A percentile compares a stretch with the other conserved stretches of the same genome.
These are phyloP conservation scores for Wickerhamomyces sp. DNA, from an alignment of 1,139 yeast species.

Conservation along the genomic window DNA sequence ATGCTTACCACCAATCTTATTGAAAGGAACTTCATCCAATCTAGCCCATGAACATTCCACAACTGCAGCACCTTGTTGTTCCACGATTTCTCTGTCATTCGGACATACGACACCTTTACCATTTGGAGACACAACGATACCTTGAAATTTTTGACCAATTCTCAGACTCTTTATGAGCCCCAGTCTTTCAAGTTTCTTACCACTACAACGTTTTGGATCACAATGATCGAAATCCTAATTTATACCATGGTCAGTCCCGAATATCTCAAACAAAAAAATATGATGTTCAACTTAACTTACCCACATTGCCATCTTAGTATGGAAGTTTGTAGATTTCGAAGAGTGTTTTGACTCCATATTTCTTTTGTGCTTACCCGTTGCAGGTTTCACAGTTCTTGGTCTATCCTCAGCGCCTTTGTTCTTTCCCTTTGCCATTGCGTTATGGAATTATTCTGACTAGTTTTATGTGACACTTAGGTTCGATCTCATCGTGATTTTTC, in stretches of 20 bases:
- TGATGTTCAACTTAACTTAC: too few relatives aligned
- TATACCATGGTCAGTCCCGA: too few relatives aligned
- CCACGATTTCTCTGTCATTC: constrained; percentile 73
- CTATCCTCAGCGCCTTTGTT: constrained; percentile 47
- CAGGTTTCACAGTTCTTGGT: constrained; percentile 36
- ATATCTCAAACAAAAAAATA: too few relatives aligned
- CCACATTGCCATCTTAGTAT: constrained; percentile 83
- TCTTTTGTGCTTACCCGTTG: constrained; percentile 49
- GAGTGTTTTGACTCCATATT: constrained; percentile 32
- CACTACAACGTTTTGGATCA: constrained; percentile 97
- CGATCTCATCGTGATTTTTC: neutral
- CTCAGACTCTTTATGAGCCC: constrained; percentile 76
- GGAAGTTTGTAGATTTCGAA: constrained; percentile 46
- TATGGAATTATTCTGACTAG: too few relatives aligned
- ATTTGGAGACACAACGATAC: constrained; percentile 89
- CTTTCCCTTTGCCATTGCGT: constrained; percentile 64
- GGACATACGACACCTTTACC: constrained; percentile 93
- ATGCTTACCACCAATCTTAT: constrained; percentile 84
- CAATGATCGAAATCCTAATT: constrained; percentile 82
- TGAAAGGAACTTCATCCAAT: constrained; percentile 89
- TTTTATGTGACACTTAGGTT: too few relatives aligned
- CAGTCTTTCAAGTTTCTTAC: constrained; percentile 84
- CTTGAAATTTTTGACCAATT: constrained; percentile 88
- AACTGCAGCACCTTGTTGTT: constrained; percentile 83
- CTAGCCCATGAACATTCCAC: constrained; percentile 99